A percentile compares a stretch with the other conserved stretches of the same genome.
Evolutionary conservation across 495 filamentous ascomycete genomes (phyloP).

Genomic region (Xylaria castorea): DNA sequence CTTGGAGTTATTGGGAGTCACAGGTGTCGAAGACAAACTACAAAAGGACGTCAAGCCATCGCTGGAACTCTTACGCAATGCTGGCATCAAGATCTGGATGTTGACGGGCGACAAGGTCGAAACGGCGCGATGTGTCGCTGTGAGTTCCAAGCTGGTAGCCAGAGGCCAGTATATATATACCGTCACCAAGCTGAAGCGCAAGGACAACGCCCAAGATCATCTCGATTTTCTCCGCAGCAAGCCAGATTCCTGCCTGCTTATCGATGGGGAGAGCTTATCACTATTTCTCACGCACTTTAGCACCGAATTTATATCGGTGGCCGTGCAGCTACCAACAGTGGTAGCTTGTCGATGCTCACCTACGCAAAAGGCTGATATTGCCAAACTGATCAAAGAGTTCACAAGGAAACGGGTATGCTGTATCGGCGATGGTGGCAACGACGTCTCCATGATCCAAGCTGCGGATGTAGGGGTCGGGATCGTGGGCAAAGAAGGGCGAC

Average conservation of each 20-base stretch:
- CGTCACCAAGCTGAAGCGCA: conserved; percentile 79
- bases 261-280: conserved; percentile 89
- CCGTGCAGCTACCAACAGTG: conserved; percentile 87
- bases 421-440: conserved; percentile 97
- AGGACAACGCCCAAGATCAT: conserved; percentile 80
- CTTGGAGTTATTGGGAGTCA: conserved; percentile 92
- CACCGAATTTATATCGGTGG: conserved; percentile 83
- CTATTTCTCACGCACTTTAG: conserved; percentile 84
- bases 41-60: conserved; percentile 95
- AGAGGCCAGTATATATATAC: conserved; percentile 96
- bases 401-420: conserved; percentile 95
- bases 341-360: conserved; percentile 97
- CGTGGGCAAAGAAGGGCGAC: conserved; percentile 95
- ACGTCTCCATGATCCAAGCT: conserved; percentile 99
- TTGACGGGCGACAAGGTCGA: conserved; percentile 98
- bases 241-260: conserved; percentile 85
- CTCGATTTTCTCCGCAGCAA: conserved; percentile 89
- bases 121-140: conserved; percentile 94
- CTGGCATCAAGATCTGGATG: conserved; percentile 99
- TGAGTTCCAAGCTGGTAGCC: conserved; percentile 92
- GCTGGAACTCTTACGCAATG: conserved; percentile 92
- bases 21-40: conserved; percentile 95
- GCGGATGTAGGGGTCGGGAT: conserved; percentile 98
- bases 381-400: conserved; percentile 85
- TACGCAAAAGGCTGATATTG: conserved; percentile 95